Evolutionary conservation across 140 eudicot genomes (phyloP).

Genomic region (Anethum foeniculum): DNA sequence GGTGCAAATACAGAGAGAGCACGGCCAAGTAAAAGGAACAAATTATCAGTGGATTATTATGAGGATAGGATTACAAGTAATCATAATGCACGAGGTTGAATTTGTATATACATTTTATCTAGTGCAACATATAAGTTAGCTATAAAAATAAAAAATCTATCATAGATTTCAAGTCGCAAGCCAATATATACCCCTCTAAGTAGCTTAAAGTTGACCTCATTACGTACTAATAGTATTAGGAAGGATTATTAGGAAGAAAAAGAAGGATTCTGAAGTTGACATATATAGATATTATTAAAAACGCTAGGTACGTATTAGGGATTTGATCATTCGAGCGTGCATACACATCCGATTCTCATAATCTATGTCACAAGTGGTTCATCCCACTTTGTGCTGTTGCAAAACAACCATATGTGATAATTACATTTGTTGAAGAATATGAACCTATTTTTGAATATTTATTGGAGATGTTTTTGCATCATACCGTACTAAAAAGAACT

Average conservation of each 20-base stretch:
- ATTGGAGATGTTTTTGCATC: neutral
- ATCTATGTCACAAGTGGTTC: neutral
- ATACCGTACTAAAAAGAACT: neutral
- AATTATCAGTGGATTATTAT: neutral
- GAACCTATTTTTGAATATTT: neutral
- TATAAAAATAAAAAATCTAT: too few species aligned
- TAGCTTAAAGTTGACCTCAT: neutral
- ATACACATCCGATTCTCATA: neutral
- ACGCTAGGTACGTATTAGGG: neutral
- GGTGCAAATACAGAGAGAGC: neutral
- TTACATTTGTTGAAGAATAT: neutral
- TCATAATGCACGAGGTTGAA: neutral
- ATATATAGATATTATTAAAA: neutral
- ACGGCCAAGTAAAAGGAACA: neutral
- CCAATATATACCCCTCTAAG: neutral
- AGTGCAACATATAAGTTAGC: too few species aligned
- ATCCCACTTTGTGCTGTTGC: neutral
- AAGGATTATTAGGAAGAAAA: neutral
- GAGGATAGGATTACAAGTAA: neutral
- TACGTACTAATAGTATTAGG: neutral
- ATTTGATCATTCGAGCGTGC: slow-evolving; percentile 3
- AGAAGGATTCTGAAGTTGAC: neutral
- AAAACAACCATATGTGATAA: neutral
- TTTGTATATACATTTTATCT: neutral
- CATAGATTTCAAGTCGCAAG: neutral